phyloP scores from a whole-genome alignment of 225 moss, liverwort and hornwort genomes.

The Polytrichum formosum region DNA sequence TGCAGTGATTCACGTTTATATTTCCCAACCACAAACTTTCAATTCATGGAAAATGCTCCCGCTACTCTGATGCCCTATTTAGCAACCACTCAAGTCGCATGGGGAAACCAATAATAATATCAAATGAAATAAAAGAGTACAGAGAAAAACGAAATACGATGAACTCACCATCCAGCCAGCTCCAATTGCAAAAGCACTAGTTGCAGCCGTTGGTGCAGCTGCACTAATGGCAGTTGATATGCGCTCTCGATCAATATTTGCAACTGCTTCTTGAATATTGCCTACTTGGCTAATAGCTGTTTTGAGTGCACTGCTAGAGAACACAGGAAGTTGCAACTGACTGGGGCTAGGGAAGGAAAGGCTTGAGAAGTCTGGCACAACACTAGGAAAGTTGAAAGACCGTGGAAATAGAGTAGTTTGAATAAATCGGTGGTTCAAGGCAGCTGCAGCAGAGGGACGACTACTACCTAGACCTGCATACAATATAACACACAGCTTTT shows the following conservation, averaged over 20 bases:
- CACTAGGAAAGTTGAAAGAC: constrained; percentile 22
- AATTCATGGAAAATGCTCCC: no score
- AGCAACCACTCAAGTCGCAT: no score
- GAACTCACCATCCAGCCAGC: constrained; percentile 62
- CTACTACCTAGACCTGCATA: constrained; percentile 70
- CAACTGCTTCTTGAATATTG: constrained; percentile 21
- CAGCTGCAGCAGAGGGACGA: constrained; percentile 85
- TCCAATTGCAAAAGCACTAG: constrained; percentile 53
- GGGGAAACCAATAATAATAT: no score
- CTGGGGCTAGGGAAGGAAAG: constrained; percentile 30
- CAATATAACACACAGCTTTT: constrained; percentile 1
- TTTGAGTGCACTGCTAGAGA: constrained; percentile 17
- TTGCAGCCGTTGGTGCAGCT: constrained; percentile 30
- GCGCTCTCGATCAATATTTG: constrained; percentile 24
- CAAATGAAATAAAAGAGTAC: no score
- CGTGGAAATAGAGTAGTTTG: constrained; percentile 36
- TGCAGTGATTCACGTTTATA: neutral
- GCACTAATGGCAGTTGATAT: constrained; percentile 19
- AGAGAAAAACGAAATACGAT: no score
- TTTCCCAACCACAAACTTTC: no score
- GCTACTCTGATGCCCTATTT: no score
- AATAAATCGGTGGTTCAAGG: constrained; percentile 79
- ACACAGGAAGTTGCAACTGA: constrained; percentile 29
- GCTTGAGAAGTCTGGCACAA: constrained; percentile 33
- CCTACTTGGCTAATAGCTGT: constrained; percentile 17